Evolutionary conservation across 345 rosid genomes (phyloP), one percentile per base, ranked within the genome.

Genomic region (Eucalyptus erythrocorys): DNA sequence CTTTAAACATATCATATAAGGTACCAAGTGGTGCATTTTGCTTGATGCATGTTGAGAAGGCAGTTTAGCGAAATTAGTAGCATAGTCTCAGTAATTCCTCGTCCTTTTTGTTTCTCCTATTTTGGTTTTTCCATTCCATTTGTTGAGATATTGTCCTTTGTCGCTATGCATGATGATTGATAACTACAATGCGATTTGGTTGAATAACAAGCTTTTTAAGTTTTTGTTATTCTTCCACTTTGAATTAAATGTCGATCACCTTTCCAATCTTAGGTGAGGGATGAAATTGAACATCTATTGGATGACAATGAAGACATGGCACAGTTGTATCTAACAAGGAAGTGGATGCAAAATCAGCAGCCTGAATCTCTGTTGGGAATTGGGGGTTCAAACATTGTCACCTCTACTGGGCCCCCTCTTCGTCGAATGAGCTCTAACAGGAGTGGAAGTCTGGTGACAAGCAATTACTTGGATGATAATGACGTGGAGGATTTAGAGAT

Each of bases 221-320:
- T 68, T 43, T 43, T 5, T 24, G 30, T 49, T 64, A 57, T 88
- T 61, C 59, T 80, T 45, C 45, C 21, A 12, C 22, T 27, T 87
- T 26, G 34, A 4, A 89, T 48, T 48, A 32, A 87, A 34, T 43
- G 30, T 79, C 24, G 27, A 37, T 76, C 80, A 21, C 47, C 47
- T 37, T 21, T 76, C 82, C 82, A 10, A 76, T 76, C 47, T 85
- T 92, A 97, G 98, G 97, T 96, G 88, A 95, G 99, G 90, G 99
- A 97, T 91, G 98, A 96, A 86, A 94, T 96, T 59, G 99, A 97
- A 89, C 99, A 97, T 90, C 89, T 95, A 87, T 87, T 96, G 88
- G 98, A 97, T 90, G 99, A 96, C 91, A 95, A 94, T 48, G 98
- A 96, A 93, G 98, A 96, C 91, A 96, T 97, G 99, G 96, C 95